These are phyloP conservation scores for Plasmopara muralis DNA, from an alignment of 352 stramenopile species.

Conservation along the genomic window DNA sequence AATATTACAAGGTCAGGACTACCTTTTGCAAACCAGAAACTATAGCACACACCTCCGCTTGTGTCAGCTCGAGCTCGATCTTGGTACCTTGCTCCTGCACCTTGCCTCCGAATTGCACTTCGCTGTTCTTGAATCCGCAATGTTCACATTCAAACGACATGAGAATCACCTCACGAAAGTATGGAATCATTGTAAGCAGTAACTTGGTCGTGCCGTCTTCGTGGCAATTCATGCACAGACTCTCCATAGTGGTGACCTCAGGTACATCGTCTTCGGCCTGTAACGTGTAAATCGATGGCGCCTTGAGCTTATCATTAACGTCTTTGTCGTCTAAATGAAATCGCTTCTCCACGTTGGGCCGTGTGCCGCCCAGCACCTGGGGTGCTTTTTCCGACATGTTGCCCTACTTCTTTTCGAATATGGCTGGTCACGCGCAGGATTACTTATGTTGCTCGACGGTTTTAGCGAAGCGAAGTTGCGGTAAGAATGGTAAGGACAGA, in stretches of 20 bases:
- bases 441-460: neutral
- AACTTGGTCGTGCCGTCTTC: conserved; percentile 84
- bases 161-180: conserved; percentile 93
- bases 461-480: neutral
- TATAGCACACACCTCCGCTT: conserved; percentile 15
- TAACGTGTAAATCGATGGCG: conserved; percentile 33
- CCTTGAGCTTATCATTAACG: conserved; percentile 12
- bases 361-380: conserved; percentile 46
- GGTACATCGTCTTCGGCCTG: conserved; percentile 49
- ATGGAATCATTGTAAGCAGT: conserved; percentile 89
- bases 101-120: conserved; percentile 57
- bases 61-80: conserved; percentile 47
- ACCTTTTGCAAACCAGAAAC: neutral
- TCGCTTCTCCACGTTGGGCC: conserved; percentile 46
- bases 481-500: neutral
- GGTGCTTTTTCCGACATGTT: conserved; percentile 59
- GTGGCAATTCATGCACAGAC: conserved; percentile 88
- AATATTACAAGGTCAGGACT: conserved; percentile 3
- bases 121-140: conserved; percentile 78
- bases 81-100: conserved; percentile 62
- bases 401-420: conserved; percentile 4
- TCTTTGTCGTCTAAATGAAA: conserved; percentile 36
- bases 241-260: conserved; percentile 61
- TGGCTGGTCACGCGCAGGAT: neutral
- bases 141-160: conserved; percentile 90